Evolutionary conservation across 2,329 filamentous ascomycete genomes (phyloP).

Genomic region (Aspergillus neotritici): DNA sequence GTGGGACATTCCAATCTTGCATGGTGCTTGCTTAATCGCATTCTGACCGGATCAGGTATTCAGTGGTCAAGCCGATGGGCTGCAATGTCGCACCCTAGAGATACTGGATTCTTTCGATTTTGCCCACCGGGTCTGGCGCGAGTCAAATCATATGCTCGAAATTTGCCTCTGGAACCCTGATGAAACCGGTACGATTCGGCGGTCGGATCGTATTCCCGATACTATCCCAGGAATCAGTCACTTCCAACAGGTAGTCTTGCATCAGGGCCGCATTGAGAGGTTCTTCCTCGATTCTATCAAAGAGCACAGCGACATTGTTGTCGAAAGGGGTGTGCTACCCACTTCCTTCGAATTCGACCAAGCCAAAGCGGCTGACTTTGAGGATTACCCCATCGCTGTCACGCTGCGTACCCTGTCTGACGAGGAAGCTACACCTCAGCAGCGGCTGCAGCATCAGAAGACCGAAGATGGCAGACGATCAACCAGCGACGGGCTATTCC

Average conservation of each 20-base stretch:
- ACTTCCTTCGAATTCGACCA: conserved; percentile 52
- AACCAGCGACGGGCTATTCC: conserved; percentile 51
- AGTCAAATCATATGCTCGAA: conserved; percentile 24
- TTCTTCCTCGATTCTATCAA: conserved; percentile 60
- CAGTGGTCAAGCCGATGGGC: conserved; percentile 47
- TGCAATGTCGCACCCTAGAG: conserved; percentile 63
- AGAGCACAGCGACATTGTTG: conserved; percentile 48
- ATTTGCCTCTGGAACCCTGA: conserved; percentile 51
- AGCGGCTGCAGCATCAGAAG: conserved; percentile 21
- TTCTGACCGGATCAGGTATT: no score
- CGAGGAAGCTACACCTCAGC: conserved; percentile 51
- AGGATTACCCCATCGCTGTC: conserved; percentile 57
- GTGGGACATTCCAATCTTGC: neutral
- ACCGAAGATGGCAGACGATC: conserved; percentile 21
- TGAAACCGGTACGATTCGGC: conserved; percentile 50
- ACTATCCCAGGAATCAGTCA: conserved; percentile 56
- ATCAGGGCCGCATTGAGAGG: conserved; percentile 65
- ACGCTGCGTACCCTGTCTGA: conserved; percentile 53
- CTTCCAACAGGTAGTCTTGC: conserved; percentile 62
- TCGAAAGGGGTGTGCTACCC: conserved; percentile 59
- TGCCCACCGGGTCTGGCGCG: conserved; percentile 52
- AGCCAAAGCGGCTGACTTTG: conserved; percentile 40
- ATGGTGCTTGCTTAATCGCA: neutral
- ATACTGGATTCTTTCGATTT: conserved; percentile 70
- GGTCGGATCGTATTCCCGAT: conserved; percentile 58